Evolutionary conservation across 2,329 filamentous ascomycete species (phyloP).

Genomic region (Rhytidhysteron rufulum): DNA sequence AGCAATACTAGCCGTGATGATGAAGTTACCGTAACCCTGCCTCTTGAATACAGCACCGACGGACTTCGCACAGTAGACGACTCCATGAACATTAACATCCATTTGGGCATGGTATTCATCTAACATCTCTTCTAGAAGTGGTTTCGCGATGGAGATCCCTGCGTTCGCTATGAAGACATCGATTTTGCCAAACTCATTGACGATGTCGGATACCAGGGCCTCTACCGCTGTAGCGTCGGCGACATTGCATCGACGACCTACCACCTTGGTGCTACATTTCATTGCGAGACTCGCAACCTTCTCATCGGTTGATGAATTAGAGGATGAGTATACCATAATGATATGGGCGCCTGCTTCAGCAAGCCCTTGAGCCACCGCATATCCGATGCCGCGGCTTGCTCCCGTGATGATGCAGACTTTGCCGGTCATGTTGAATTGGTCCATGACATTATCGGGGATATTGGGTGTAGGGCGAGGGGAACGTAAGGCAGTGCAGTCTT

Average conservation of each 20-base stretch:
- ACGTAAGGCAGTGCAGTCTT: too few species aligned
- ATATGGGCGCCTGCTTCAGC: constrained; percentile 9
- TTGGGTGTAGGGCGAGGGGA: too few species aligned
- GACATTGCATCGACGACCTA: constrained; percentile 5
- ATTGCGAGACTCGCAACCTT: constrained; percentile 2
- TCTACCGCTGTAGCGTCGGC: too few species aligned
- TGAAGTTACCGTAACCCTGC: constrained; percentile 57
- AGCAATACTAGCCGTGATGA: constrained; percentile 67
- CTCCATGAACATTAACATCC: constrained; percentile 23
- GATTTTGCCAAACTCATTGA: constrained; percentile 6
- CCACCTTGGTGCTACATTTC: neutral
- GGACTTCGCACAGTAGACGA: constrained; percentile 37
- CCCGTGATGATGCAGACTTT: constrained; percentile 8
- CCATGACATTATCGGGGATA: constrained; percentile 6
- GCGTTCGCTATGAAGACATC: constrained; percentile 10
- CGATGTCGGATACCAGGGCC: constrained; percentile 1
- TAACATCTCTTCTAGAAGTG: constrained; percentile 3
- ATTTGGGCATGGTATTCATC: constrained; percentile 1
- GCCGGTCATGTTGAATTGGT: constrained; percentile 7
- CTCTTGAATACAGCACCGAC: constrained; percentile 35
- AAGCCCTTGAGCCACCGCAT: constrained; percentile 6
- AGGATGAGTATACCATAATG: constrained; percentile 6
- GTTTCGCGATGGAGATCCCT: constrained; percentile 1
- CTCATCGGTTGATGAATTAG: constrained; percentile 2
- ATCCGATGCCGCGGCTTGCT: constrained; percentile 8